Base-by-base conservation (phyloP, 345 rosid genomes). In the Excoecaria cochinchinensis region DNA sequence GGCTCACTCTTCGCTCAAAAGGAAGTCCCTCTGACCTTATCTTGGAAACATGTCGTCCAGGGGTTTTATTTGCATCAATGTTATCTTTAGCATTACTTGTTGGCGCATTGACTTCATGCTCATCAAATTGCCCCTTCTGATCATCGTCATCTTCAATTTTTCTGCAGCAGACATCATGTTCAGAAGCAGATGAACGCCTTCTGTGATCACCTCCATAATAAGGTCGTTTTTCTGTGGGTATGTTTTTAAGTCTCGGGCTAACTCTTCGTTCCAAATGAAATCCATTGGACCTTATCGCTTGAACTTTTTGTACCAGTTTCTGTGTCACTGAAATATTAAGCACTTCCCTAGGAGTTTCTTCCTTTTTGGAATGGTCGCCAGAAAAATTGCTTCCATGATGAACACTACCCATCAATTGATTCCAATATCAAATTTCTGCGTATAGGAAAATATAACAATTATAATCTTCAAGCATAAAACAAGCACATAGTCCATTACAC, bases 221-320 rank as follows among this genome's bases (percentile, higher is more conserved):
- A 19, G 69, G 73, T 48, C 67, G 58, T 66, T 75, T 79, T 39
- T 31, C 70, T 59, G 46, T 12, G 4, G 59, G 42, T 63, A 57
- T 42, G 19, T 16, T 63, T 56, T 64, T 57, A 53, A 74, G 73
- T 48, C 75, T 65, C 14, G 78, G 71, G 56, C 78, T 64, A 21
- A 39, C 17, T 57, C 75, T 57, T 48, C 55, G 73, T 52, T 57
- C 40, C 78, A 74, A 51, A 22, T 3, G 31, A 46, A 67, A 44
- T 44, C 53, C 55, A 13, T 57, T 38, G 21, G 69, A 65, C 67
- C 31, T 75, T 58, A 65, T n/a, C 67, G 14, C 55, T 38, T 40
- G 44, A 51, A 4, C 62, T 8, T 50, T 31, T 36, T 70, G 60
- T 16, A n/a, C 15, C 0, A 36, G 4, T 17, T 52, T 70, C 59